Evolutionary conservation across 129 eudicot species (phyloP), one percentile per base, ranked within the genome.

Genomic region (Pittosporum tobira): DNA sequence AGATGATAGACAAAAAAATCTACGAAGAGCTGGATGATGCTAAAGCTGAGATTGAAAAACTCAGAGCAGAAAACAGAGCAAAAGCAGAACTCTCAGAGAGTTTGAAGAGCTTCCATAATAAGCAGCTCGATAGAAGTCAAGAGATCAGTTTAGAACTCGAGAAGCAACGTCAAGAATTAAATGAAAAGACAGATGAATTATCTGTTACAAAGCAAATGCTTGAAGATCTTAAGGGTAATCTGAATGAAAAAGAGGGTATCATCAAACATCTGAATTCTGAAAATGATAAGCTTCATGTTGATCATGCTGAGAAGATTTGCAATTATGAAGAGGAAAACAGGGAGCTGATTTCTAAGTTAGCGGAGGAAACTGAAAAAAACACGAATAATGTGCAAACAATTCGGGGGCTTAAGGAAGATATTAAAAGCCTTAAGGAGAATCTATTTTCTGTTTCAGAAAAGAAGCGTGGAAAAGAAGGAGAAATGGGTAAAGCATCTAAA

Each of bases 1-100:
- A 31, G 34, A 57, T 40, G 62, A 79, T 77, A 81, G 86, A 75
- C 55, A 73, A 60, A n/a, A n/a, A n/a, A 54, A 69, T 80, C 18
- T 68, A 74, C 19, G 81, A 88, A 81, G 96, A 85, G 75, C 71
- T 87, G 4, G 85, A 83, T 62, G 81, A 75, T 40, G 88, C 88
- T 49, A 89, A 73, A 68, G 81, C 80, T 22, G 95, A 82, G 73
- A 71, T 85, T 23, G 93, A 82, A 46, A 82, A 38, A 76, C 80
- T 87, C 27, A 77, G 64, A 58, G 70, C 62, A 20, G 88, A 83
- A 43, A 65, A 56, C 61, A 51, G 59, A 50, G 65, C 28, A 13
- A 87, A 83, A 70, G 56, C 51, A 2, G 67, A 83, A 50, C 69
- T 75, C 11, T 72, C 79, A 15, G 88, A 83, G 44, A 75, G 62